Conservation (phyloP, 2,329 filamentous ascomycete species). For the Ceratocystis harringtonii region DNA sequence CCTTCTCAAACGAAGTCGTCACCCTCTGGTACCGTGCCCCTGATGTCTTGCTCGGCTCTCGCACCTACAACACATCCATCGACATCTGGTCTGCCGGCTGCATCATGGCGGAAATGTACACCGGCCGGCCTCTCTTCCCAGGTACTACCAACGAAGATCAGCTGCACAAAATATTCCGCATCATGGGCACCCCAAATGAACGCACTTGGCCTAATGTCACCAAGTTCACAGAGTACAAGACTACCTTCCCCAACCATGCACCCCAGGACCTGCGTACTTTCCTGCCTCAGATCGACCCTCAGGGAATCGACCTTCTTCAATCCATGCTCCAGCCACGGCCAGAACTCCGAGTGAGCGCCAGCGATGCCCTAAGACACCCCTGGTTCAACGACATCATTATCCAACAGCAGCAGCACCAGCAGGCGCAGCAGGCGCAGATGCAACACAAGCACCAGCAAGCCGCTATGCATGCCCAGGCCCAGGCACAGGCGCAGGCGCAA, state of each 20-base stretch:
- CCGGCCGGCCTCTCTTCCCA: constrained; percentile 84
- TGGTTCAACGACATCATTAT: constrained; percentile 73
- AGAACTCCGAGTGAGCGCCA: constrained; percentile 77
- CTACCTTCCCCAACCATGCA: constrained; percentile 83
- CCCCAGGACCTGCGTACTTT: constrained; percentile 81
- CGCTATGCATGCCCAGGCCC: constrained; percentile 31
- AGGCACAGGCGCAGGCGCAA: constrained; percentile 22
- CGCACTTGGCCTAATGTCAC: constrained; percentile 91
- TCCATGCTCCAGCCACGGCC: constrained; percentile 87
- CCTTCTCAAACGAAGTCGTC: constrained; percentile 94
- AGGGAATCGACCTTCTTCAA: constrained; percentile 74
- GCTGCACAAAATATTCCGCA: constrained; percentile 87
- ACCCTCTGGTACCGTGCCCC: constrained; percentile 96
- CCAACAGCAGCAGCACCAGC: constrained; percentile 34
- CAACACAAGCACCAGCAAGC: constrained; percentile 22
- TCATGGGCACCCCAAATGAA: constrained; percentile 96
- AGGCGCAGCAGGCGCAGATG: constrained; percentile 17
- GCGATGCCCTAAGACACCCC: constrained; percentile 72
- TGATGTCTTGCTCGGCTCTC: constrained; percentile 80
- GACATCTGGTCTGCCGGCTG: constrained; percentile 98
- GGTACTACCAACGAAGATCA: constrained; percentile 98
- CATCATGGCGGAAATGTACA: constrained; percentile 99
- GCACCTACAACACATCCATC: constrained; percentile 99
- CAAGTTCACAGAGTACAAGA: constrained; percentile 94
- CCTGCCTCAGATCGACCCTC: constrained; percentile 74